Percentiles rank a stretch among this genome's conserved stretches.
These are phyloP conservation scores for Quercus aquifolioides DNA, from an alignment of 306 rosid genomes.

Conservation along the genomic window DNA sequence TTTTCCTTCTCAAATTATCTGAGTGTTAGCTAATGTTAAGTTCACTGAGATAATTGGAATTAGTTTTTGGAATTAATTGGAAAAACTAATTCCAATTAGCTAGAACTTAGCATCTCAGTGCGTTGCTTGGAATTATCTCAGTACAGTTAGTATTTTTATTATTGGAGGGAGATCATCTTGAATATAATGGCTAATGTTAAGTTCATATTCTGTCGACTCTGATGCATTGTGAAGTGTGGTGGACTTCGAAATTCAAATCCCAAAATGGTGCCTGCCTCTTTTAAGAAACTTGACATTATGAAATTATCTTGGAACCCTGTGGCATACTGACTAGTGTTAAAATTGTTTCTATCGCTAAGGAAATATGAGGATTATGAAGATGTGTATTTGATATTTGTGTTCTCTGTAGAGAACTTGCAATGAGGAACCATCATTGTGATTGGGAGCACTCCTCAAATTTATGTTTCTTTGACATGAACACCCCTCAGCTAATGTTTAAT, in stretches of 20 bases:
- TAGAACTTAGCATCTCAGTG: neutral
- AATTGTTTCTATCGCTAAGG: neutral
- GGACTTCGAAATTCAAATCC: neutral
- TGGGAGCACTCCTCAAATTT: too few species aligned
- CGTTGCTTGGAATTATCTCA: neutral
- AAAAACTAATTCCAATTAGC: too few species aligned
- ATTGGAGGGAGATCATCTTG: neutral
- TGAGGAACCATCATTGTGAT: neutral
- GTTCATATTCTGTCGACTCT: neutral
- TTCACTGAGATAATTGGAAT: too few species aligned
- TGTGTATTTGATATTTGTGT: neutral
- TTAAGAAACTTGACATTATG: neutral
- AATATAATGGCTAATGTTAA: neutral
- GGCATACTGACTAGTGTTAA: neutral
- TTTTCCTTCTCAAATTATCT: slow-evolving; percentile 4
- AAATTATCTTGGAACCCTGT: neutral
- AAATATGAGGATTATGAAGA: neutral
- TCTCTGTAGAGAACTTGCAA: neutral
- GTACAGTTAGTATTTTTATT: neutral
- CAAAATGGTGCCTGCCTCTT: neutral
- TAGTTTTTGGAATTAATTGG: too few species aligned
- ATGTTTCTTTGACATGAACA: too few species aligned
- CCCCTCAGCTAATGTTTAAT: too few species aligned
- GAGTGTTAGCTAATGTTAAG: too few species aligned
- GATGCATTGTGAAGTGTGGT: neutral